Conservation (phyloP, 2,329 filamentous ascomycete genomes). For the Juglanconis sp. region DNA sequence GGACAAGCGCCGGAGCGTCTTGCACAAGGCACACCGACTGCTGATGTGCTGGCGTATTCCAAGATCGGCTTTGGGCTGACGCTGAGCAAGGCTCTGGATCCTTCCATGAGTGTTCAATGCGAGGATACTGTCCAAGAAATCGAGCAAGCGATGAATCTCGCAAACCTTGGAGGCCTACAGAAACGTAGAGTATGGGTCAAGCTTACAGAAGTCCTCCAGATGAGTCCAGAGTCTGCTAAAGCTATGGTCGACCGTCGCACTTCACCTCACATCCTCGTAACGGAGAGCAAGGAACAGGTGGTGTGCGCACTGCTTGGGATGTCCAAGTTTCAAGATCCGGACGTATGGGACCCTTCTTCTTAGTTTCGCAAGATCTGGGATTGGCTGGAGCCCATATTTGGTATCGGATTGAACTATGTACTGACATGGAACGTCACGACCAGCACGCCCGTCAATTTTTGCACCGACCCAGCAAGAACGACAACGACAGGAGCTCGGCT, state of each 20-base stretch:
- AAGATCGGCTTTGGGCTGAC: not conserved
- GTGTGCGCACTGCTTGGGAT: not conserved
- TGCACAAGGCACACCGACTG: not conserved
- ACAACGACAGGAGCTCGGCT: not conserved
- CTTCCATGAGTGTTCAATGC: not conserved
- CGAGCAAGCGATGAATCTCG: not conserved
- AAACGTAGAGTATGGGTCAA: not conserved
- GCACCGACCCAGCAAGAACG: not conserved
- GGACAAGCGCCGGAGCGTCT: not conserved
- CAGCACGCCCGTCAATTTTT: slow-evolving; percentile 1
- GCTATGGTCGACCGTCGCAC: not conserved
- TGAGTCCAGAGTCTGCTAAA: not conserved
- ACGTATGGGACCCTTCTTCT: slow-evolving; percentile 1
- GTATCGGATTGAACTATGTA: not conserved
- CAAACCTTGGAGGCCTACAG: not conserved
- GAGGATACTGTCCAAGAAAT: not conserved
- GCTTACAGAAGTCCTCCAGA: not conserved
- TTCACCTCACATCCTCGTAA: not conserved
- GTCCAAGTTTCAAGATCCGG: not conserved
- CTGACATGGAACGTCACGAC: not conserved
- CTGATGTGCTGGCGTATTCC: not conserved
- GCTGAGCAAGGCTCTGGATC: not conserved
- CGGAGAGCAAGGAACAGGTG: not conserved
- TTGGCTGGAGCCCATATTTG: not conserved
- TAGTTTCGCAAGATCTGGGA: not conserved